Percentiles rank a stretch among this genome's conserved stretches.
Evolutionary conservation across 768 basidiomycete genomes (phyloP).

Genomic region (Suillus clintonianus): DNA sequence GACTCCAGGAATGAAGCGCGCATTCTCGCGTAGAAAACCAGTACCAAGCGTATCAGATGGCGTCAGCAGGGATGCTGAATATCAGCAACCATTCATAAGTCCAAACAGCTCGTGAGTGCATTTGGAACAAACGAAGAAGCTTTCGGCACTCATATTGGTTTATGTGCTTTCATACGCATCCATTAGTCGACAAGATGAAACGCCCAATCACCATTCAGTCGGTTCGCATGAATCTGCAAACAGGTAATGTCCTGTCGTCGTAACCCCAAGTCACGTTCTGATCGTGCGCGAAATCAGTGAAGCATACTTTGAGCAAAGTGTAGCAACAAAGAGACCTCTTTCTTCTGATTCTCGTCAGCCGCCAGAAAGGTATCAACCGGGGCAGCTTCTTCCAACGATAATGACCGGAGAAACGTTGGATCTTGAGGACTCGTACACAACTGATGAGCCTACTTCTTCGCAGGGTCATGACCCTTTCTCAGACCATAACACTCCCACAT

Average conservation of each 20-base stretch:
- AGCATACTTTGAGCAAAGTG: neutral
- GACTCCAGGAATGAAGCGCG: neutral
- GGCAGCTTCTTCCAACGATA: slow-evolving; percentile 61
- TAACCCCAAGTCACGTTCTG: neutral
- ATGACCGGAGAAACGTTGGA: slow-evolving; percentile 67
- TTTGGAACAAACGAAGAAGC: neutral
- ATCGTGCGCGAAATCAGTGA: slow-evolving; percentile 7
- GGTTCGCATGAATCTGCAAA: slow-evolving; percentile 2
- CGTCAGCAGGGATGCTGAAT: neutral
- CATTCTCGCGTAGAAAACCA: slow-evolving; percentile 27
- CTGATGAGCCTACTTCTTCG: slow-evolving; percentile 13
- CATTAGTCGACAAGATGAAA: slow-evolving; percentile 3
- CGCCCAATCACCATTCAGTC: slow-evolving; percentile 3
- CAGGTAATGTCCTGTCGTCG: slow-evolving; percentile 1
- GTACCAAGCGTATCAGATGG: slow-evolving; percentile 13
- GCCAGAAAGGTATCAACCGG: slow-evolving; percentile 55
- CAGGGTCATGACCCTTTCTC: slow-evolving; percentile 33
- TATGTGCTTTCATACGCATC: neutral
- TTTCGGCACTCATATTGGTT: neutral
- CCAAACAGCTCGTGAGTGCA: slow-evolving; percentile 1
- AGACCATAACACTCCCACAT: slow-evolving; percentile 30
- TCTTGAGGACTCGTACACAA: slow-evolving; percentile 36
- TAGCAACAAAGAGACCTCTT: neutral
- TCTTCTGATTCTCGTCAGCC: slow-evolving; percentile 12
- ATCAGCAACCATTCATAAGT: neutral